phyloP scores from a whole-genome alignment of 23 red algal genomes.

The Gracilaria gracilis region DNA sequence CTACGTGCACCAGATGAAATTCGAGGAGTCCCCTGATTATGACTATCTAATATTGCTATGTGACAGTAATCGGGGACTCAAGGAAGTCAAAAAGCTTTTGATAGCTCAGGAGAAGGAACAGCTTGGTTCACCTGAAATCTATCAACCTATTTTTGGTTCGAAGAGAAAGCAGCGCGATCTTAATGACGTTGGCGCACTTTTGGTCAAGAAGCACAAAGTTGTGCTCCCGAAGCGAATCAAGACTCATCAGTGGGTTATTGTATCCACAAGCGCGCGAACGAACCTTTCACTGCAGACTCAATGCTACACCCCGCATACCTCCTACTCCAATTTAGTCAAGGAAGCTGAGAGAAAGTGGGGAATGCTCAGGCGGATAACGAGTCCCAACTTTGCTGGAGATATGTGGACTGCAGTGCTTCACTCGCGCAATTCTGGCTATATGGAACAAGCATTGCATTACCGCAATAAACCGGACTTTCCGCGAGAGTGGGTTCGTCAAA shows the following conservation, averaged over 20 bases:
- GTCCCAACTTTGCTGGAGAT: conserved; percentile 90
- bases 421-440: conserved; percentile 75
- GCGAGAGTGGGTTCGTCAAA: conserved; percentile 95
- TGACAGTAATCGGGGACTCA: conserved; percentile 66
- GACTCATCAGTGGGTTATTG: conserved; percentile 99
- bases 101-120: conserved; percentile 69
- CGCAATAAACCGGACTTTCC: conserved; percentile 94
- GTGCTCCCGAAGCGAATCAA: conserved; percentile 90
- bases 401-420: conserved; percentile 99
- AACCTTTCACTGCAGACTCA: conserved; percentile 88
- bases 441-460: conserved; percentile 97
- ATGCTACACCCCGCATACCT: conserved; percentile 95
- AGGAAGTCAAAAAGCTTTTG: conserved; percentile 77
- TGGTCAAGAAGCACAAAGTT: conserved; percentile 79
- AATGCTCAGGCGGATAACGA: conserved; percentile 90
- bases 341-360: conserved; percentile 98
- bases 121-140: not conserved
- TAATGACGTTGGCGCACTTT: conserved; percentile 46
- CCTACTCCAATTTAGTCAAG: conserved; percentile 92
- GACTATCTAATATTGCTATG: conserved; percentile 90
- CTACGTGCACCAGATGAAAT: conserved; percentile 92
- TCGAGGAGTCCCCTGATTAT: conserved; percentile 92
- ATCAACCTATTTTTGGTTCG: conserved; percentile 35
- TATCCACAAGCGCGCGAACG: conserved; percentile 90
- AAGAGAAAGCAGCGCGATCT: conserved; percentile 79